These are phyloP conservation scores for Trametes polyzona DNA, from an alignment of 1,284 basidiomycete species.

Conservation along the genomic window DNA sequence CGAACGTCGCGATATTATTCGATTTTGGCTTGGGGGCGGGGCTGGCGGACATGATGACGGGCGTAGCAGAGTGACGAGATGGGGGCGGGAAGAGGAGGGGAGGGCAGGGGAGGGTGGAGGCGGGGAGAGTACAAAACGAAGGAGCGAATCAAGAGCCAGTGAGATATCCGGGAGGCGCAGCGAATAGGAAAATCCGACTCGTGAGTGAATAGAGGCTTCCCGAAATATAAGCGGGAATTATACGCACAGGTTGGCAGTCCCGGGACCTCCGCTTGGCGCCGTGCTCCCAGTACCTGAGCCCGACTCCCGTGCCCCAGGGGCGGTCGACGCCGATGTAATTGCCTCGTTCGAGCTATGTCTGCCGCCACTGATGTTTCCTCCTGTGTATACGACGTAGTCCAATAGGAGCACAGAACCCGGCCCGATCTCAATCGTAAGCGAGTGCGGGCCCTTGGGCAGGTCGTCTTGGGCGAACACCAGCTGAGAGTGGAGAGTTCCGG, in stretches of 20 bases:
- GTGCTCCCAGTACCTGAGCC: constrained; percentile 28
- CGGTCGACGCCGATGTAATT: constrained; percentile 14
- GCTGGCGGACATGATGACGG: constrained; percentile 27
- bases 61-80: constrained; percentile 21
- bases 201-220: constrained; percentile 35
- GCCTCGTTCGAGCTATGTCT: constrained; percentile 18
- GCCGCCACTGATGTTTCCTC: constrained; percentile 21
- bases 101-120: constrained; percentile 25
- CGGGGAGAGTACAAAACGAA: constrained; percentile 30
- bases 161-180: constrained; percentile 23
- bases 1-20: constrained; percentile 55
- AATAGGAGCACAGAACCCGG: constrained; percentile 52
- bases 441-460: constrained; percentile 46
- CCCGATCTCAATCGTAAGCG: constrained; percentile 47
- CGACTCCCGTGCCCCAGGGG: constrained; percentile 24
- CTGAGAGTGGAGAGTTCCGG: constrained; percentile 31
- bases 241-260: constrained; percentile 38
- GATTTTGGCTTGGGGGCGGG: constrained; percentile 24
- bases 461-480: constrained; percentile 42
- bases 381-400: constrained; percentile 52
- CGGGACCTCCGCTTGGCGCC: constrained; percentile 28
- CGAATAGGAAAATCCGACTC: constrained; percentile 30
- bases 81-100: constrained; percentile 26
- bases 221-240: constrained; percentile 39
- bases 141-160: constrained; percentile 26